Percentiles rank a stretch among this genome's conserved stretches.
These are phyloP conservation scores for Pyrenophora tritici-repentis DNA, from an alignment of 2,329 filamentous ascomycete species.

Conservation along the genomic window DNA sequence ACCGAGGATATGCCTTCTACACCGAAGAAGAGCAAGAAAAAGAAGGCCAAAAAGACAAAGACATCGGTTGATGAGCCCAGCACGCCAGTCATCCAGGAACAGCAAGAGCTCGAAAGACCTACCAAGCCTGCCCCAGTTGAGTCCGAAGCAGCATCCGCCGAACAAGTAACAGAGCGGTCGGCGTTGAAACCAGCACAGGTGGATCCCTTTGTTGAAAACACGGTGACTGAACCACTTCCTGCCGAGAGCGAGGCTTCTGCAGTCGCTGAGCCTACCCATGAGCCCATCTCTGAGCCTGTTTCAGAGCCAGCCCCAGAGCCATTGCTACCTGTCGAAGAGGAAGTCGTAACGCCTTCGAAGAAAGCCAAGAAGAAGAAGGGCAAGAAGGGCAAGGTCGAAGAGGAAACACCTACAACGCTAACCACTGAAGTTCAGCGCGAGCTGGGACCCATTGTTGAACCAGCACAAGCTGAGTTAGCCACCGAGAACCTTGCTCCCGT, in stretches of 20 bases:
- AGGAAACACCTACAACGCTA: slow-evolving; percentile 1
- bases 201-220: neutral
- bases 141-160: neutral
- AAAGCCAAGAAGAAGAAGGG: slow-evolving; percentile 50
- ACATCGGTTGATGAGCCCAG: slow-evolving; percentile 15
- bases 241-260: neutral
- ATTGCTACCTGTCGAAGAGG: neutral
- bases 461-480: neutral
- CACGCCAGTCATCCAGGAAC: slow-evolving; percentile 16
- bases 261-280: neutral
- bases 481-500: neutral
- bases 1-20: neutral
- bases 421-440: slow-evolving; percentile 2
- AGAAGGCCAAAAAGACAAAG: slow-evolving; percentile 32
- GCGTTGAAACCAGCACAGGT: neutral
- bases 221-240: neutral
- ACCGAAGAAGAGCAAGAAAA: slow-evolving; percentile 33
- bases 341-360: slow-evolving; percentile 38
- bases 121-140: neutral
- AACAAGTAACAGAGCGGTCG: slow-evolving; percentile 2
- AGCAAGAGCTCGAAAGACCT: slow-evolving; percentile 5
- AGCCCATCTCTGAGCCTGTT: too few species aligned
- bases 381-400: slow-evolving; percentile 15
- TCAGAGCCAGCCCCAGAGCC: slow-evolving; percentile 1
- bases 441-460: neutral